Base-by-base conservation (phyloP, 208 protist species). In the Novymonas esmeraldas region DNA sequence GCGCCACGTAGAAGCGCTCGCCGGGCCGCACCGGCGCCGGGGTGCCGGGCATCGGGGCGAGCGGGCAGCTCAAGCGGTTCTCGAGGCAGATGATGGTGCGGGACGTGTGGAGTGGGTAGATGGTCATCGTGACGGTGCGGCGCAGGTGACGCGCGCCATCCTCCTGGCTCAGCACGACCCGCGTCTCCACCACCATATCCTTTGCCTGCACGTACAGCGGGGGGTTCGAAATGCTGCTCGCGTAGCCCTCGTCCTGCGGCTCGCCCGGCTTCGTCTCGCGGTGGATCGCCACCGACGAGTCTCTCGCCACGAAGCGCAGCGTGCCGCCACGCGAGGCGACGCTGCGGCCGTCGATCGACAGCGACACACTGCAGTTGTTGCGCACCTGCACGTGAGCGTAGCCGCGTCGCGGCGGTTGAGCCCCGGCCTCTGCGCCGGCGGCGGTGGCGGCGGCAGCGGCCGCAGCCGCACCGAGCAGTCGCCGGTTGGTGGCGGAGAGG, bases 71-170 rank as follows among this genome's bases (percentile, higher is more conserved):
- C 44, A 92, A 58, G 3, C 81, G 78, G 68, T 95, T 95, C 71
- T 92, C 80, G 2, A 93, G n/a, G 60, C 82, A 93, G 55, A 95
- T 85, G 42, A 95, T 78, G 28, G 82, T 81, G 52, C 65, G 63
- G 24, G 75, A 84, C 16, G 16, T 11, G 64, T 95, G 90, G 41
- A 95, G 73, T 5, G 90, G 90, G 51, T 82, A 87, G 18, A 84
- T 78, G n/a, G 49, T 74, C 34, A 95, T 76, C 7, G 57, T 64
- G 26, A 95, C 78, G 13, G 78, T 70, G 50, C 90, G 84, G 22
- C 73, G 72, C 55, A 93, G 64, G 24, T 65, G 68, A n/a, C 76
- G 71, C 22, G 64, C 52, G 63, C 73, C 76, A 26, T 77, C 63
- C n/a, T 73, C 64, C 28, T 71, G 61, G 42, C 22, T 54, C 61